Conservation (phyloP, 768 basidiomycete genomes). For the Nevesoporus exiguus region DNA sequence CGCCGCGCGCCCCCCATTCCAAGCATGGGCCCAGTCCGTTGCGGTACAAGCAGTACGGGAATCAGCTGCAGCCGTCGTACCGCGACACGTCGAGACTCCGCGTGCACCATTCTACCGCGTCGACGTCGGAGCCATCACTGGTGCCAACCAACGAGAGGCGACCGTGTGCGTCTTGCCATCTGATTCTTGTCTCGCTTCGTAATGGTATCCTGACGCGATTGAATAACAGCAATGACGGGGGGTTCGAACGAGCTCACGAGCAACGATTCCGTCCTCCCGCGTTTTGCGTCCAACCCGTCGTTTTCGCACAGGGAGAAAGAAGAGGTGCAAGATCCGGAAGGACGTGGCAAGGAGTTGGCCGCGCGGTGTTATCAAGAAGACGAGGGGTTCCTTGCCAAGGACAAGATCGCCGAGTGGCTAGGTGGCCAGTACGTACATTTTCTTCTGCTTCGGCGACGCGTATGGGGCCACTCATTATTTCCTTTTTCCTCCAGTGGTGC, state of each 20-base stretch:
- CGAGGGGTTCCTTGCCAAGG: conserved; percentile 68
- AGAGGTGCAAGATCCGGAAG: conserved; percentile 57
- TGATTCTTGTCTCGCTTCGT: conserved; percentile 15
- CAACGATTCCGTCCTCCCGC: conserved; percentile 46
- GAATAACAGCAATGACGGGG: conserved; percentile 22
- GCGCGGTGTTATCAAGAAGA: conserved; percentile 83
- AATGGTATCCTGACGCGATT: conserved; percentile 9
- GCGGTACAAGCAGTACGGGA: conserved; percentile 39
- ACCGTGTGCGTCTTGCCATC: conserved; percentile 39
- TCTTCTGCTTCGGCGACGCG: neutral
- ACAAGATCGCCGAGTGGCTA: conserved; percentile 96
- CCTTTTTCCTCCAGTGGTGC: conserved; percentile 47
- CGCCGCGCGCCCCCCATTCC: conserved; percentile 34
- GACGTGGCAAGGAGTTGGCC: conserved; percentile 69
- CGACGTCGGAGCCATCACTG: conserved; percentile 81
- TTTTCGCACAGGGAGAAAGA: conserved; percentile 48
- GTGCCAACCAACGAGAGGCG: conserved; percentile 47
- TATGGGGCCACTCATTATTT: neutral
- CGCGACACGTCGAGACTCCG: conserved; percentile 47
- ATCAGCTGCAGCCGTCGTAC: conserved; percentile 36
- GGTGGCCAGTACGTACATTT: conserved; percentile 77
- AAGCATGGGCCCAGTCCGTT: conserved; percentile 43
- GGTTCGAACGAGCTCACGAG: conserved; percentile 54
- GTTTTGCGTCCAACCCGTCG: conserved; percentile 40
- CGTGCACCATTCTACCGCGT: conserved; percentile 68